Evolutionary conservation across 1,284 basidiomycete genomes (phyloP).

Genomic region (Fomitopsis pinicola): DNA sequence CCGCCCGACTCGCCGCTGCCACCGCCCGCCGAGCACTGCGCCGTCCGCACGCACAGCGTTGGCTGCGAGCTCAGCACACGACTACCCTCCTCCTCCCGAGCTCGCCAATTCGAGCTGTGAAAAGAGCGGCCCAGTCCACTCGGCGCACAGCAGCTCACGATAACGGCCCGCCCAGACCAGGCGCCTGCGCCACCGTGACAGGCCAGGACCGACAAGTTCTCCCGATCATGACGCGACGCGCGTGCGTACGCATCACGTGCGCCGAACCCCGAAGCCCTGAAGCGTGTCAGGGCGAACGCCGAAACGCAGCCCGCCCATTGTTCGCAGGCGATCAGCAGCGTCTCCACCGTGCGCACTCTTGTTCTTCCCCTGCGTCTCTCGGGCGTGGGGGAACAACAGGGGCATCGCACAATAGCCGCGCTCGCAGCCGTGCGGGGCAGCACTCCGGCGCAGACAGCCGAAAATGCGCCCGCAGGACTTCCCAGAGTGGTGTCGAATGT

Average conservation of each 20-base stretch:
- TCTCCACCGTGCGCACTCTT: not conserved
- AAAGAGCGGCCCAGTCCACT: not conserved
- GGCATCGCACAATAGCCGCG: not conserved
- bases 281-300: not conserved
- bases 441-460: not conserved
- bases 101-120: not conserved
- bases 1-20: slow-evolving; percentile 1
- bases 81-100: not conserved
- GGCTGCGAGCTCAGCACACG: not conserved
- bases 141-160: not conserved
- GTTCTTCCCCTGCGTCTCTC: not conserved
- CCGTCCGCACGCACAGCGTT: not conserved
- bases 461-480: not conserved
- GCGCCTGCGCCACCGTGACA: slow-evolving; percentile 6
- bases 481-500: not conserved
- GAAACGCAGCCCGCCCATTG: not conserved
- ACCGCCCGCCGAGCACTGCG: not conserved
- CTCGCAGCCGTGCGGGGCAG: not conserved
- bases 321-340: not conserved
- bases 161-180: slow-evolving; percentile 3
- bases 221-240: slow-evolving; percentile 8
- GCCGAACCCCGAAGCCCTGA: not conserved
- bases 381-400: not conserved
- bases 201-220: slow-evolving; percentile 3
- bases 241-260: slow-evolving; percentile 2